phyloP scores from a whole-genome alignment of 805 yeast species.

The Kregervanrija pseudodelftensis region DNA sequence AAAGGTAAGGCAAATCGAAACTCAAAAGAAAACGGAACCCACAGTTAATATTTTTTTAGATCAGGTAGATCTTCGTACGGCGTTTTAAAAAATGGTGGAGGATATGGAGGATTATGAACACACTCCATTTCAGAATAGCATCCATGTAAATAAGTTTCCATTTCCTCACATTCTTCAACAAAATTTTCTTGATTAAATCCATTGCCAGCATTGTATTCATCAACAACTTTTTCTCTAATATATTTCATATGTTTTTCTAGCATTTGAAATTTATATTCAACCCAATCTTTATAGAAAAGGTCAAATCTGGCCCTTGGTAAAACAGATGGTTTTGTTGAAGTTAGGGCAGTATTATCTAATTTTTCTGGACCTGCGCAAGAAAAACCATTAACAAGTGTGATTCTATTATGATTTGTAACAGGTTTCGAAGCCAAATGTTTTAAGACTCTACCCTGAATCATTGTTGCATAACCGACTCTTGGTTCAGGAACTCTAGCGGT shows the following conservation, averaged over 20 bases:
- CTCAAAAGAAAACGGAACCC: background rate
- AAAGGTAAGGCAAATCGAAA: background rate
- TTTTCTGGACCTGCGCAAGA: slow-evolving; percentile 21
- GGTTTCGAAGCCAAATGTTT: slow-evolving; percentile 45
- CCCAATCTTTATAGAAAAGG: slow-evolving; percentile 30
- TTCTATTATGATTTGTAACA: slow-evolving; percentile 28
- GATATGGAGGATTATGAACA: slow-evolving; percentile 25
- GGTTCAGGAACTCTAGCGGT: slow-evolving; percentile 33
- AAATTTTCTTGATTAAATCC: slow-evolving; percentile 24
- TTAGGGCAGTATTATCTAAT: slow-evolving; percentile 28
- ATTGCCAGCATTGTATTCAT: slow-evolving; percentile 14
- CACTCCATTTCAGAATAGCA: slow-evolving; percentile 30
- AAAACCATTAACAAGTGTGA: slow-evolving; percentile 28
- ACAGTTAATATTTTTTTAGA: no score
- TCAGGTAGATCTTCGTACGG: slow-evolving; percentile 15
- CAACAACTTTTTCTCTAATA: slow-evolving; percentile 14
- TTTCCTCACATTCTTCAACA: slow-evolving; percentile 23
- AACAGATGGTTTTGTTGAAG: slow-evolving; percentile 30
- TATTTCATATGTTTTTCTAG: slow-evolving; percentile 22
- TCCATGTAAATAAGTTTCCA: slow-evolving; percentile 23
- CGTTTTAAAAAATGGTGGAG: slow-evolving; percentile 21
- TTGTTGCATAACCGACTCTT: slow-evolving; percentile 35
- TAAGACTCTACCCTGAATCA: slow-evolving; percentile 40
- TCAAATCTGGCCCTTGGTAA: slow-evolving; percentile 28
- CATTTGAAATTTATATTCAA: slow-evolving; percentile 25